A percentile compares a stretch with the other conserved stretches of the same genome.
Conservation (phyloP, 164 flowering plant species). For the Platanus orientalis region DNA sequence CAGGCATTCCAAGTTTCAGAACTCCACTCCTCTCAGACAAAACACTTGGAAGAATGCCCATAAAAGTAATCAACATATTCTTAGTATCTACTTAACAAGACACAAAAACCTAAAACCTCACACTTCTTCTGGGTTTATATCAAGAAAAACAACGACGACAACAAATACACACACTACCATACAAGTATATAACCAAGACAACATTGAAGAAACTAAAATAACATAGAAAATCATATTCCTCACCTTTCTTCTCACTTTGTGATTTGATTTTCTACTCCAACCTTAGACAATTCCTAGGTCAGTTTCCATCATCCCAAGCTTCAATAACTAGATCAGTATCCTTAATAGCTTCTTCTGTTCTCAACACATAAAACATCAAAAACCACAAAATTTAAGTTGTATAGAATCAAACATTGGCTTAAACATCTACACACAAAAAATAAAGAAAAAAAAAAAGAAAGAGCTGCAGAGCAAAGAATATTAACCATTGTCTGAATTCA, state of each 20-base stretch:
- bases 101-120: too few species aligned
- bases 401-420: too few species aligned
- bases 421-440: too few species aligned
- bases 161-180: not conserved
- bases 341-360: not conserved
- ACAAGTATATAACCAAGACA: not conserved
- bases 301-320: not conserved
- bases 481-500: not conserved
- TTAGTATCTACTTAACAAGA: not conserved
- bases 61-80: not conserved
- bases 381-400: not conserved
- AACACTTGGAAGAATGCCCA: conserved; percentile 6
- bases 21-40: not conserved
- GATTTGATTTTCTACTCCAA: not conserved
- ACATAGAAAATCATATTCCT: not conserved
- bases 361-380: not conserved
- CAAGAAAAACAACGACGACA: not conserved
- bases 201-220: too few species aligned
- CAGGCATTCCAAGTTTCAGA: conserved; percentile 6
- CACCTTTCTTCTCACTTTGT: conserved; percentile 1
- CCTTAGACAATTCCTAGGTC: not conserved
- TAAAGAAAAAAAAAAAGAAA: too few species aligned
- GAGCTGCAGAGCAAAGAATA: not conserved
- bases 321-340: not conserved
- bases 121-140: not conserved